phyloP scores from a whole-genome alignment of 2,329 filamentous ascomycete species.

The Hypoxylon sp. region DNA sequence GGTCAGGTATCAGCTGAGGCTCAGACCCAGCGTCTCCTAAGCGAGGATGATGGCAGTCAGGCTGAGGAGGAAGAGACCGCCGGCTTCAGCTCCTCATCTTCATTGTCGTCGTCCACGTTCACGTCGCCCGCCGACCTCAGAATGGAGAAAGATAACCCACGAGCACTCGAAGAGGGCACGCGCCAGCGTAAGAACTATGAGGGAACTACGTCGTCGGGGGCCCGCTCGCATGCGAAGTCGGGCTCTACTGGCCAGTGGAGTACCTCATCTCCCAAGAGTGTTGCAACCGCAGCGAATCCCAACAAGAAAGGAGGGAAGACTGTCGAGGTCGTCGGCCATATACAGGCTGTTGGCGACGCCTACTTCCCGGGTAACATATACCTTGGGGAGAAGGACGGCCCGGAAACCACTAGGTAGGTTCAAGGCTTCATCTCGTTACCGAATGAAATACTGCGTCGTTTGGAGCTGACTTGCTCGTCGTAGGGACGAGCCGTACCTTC shows the following conservation, averaged over 20 bases:
- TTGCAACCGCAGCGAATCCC: not conserved
- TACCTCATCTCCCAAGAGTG: not conserved
- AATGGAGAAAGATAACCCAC: conserved; percentile 1
- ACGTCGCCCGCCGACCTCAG: not conserved
- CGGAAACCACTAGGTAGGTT: not conserved
- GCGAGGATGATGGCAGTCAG: conserved; percentile 2
- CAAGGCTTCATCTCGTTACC: not conserved
- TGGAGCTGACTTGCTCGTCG: conserved; percentile 1
- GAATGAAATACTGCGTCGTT: too few relatives aligned
- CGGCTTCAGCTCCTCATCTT: conserved; percentile 2
- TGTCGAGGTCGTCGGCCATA: conserved; percentile 1
- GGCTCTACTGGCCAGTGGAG: not conserved
- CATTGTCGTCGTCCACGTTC: not conserved
- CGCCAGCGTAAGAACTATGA: conserved; percentile 1
- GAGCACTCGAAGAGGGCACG: conserved; percentile 1
- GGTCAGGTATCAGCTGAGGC: not conserved
- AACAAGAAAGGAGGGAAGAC: conserved; percentile 5
- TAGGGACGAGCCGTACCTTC: conserved; percentile 7
- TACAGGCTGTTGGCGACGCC: conserved; percentile 2
- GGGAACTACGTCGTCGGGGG: not conserved
- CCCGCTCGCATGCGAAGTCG: not conserved
- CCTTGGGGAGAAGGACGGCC: not conserved
- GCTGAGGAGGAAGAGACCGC: conserved; percentile 4
- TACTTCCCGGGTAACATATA: conserved; percentile 13
- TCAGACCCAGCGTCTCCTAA: not conserved